A percentile compares a stretch with the other conserved stretches of the same genome.
phyloP scores from a whole-genome alignment of 2,329 filamentous ascomycete genomes.

The Aspergillus felis region DNA sequence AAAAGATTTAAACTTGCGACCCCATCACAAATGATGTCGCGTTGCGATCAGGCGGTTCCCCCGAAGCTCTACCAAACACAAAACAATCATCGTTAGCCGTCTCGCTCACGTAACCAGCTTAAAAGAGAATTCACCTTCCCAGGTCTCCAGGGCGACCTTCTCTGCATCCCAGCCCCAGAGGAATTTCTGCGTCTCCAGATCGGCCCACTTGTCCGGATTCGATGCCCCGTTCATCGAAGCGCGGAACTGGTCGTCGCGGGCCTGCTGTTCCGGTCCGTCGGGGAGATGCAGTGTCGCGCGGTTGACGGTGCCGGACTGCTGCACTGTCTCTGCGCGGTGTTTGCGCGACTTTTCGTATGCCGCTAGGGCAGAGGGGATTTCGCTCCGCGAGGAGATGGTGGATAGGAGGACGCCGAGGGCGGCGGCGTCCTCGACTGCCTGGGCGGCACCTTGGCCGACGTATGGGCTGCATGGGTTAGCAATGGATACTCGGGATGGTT shows the following conservation, averaged over 20 bases:
- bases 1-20: too few species aligned
- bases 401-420: conserved; percentile 34
- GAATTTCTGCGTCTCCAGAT: conserved; percentile 58
- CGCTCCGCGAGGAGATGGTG: conserved; percentile 24
- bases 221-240: conserved; percentile 21
- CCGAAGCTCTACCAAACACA: not conserved
- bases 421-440: conserved; percentile 43
- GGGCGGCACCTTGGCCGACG: conserved; percentile 45
- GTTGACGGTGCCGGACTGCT: conserved; percentile 35
- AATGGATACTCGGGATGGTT: too few species aligned
- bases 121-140: conserved; percentile 23
- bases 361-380: conserved; percentile 33
- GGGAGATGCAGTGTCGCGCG: conserved; percentile 35
- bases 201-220: conserved; percentile 62
- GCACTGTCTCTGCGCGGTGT: conserved; percentile 36
- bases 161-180: conserved; percentile 39
- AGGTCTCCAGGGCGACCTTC: conserved; percentile 27
- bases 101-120: not conserved
- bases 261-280: conserved; percentile 38
- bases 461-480: conserved; percentile 22
- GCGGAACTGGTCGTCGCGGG: conserved; percentile 39
- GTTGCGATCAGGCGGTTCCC: not conserved
- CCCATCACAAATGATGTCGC: conserved; percentile 1
- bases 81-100: not conserved
- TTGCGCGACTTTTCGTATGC: conserved; percentile 38